These are phyloP conservation scores for Alternaria atra DNA, from an alignment of 2,329 filamentous ascomycete species.

Conservation along the genomic window DNA sequence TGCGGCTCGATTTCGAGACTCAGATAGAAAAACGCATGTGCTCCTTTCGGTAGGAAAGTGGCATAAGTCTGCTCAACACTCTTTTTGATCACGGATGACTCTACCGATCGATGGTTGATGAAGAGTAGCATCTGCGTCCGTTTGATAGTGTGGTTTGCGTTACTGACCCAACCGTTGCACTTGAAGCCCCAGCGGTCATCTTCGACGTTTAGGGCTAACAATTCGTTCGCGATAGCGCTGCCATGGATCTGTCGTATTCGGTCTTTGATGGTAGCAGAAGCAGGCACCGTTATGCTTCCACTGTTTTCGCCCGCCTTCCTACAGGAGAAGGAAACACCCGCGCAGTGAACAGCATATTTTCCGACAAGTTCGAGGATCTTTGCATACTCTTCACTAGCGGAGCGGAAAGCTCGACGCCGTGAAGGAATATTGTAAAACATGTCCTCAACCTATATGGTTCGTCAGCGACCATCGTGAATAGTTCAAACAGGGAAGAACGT, in stretches of 20 bases:
- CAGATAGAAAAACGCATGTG: conserved; percentile 92
- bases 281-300: conserved; percentile 73
- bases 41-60: conserved; percentile 87
- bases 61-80: conserved; percentile 90
- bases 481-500: conserved; percentile 24
- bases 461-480: conserved; percentile 16
- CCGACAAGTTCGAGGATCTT: conserved; percentile 97
- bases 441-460: conserved; percentile 74
- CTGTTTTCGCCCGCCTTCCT: conserved; percentile 94
- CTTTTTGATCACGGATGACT: conserved; percentile 87
- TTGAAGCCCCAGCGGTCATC: conserved; percentile 86
- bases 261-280: conserved; percentile 76
- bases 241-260: conserved; percentile 92
- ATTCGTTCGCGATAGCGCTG: conserved; percentile 82
- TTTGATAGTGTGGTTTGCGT: conserved; percentile 94
- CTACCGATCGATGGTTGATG: conserved; percentile 95
- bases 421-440: conserved; percentile 96
- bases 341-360: conserved; percentile 90
- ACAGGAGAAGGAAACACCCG: conserved; percentile 91
- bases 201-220: conserved; percentile 76
- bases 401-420: conserved; percentile 87
- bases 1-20: conserved; percentile 91
- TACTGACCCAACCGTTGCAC: conserved; percentile 82
- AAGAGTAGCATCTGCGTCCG: conserved; percentile 88
- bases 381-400: conserved; percentile 91